phyloP scores from a whole-genome alignment of 2,329 filamentous ascomycete genomes.

The Exophiala dermatitidis region DNA sequence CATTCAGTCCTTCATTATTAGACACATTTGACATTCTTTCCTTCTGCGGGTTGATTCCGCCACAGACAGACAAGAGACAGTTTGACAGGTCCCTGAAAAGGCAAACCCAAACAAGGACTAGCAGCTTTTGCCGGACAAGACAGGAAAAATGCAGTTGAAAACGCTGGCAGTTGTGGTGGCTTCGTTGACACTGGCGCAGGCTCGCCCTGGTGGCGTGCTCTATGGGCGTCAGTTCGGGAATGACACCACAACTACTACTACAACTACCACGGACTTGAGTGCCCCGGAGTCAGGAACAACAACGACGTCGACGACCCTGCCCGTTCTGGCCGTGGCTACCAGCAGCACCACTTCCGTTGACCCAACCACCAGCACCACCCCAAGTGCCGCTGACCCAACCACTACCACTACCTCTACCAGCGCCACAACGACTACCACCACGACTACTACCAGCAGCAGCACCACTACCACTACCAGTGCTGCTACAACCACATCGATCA shows the following conservation, averaged over 20 bases:
- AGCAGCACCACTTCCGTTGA: neutral
- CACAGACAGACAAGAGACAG: conserved; percentile 6
- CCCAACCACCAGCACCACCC: neutral
- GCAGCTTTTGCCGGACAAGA: neutral
- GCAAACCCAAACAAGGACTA: neutral
- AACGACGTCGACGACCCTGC: conserved; percentile 1
- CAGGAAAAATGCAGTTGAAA: conserved; percentile 16
- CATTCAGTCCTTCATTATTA: conserved; percentile 6
- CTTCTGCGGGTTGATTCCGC: conserved; percentile 17
- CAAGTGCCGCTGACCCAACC: neutral
- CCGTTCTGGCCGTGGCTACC: neutral
- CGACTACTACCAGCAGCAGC: neutral
- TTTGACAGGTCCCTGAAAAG: conserved; percentile 11
- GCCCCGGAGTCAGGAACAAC: conserved; percentile 4
- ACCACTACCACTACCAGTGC: neutral
- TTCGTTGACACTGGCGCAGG: conserved; percentile 19
- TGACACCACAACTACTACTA: neutral
- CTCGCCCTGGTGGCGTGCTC: conserved; percentile 12
- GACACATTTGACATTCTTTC: conserved; percentile 8
- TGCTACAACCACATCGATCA: conserved; percentile 1
- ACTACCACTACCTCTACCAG: conserved; percentile 2
- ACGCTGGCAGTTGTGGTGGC: conserved; percentile 14
- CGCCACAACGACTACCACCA: neutral
- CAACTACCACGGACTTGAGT: neutral
- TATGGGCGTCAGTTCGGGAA: conserved; percentile 10